Base-by-base conservation (phyloP, 352 stramenopile genomes). In the Pythium folliculosum region DNA sequence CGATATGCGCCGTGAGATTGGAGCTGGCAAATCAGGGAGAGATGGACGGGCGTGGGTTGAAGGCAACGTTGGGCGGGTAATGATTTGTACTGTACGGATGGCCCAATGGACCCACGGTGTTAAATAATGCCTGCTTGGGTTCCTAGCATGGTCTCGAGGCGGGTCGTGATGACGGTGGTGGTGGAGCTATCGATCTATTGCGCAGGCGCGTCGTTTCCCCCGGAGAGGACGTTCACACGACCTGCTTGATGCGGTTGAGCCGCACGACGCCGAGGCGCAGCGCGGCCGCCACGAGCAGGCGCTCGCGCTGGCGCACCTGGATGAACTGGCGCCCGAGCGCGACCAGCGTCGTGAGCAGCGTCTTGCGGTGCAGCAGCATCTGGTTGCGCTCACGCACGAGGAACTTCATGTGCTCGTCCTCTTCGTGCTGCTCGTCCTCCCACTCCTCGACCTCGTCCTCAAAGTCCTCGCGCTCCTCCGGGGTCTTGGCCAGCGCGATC, bases 351-450 rank as follows among this genome's bases (percentile, higher is more conserved):
- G 65, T 59, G 19, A 71, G 43, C 49, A 71, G 58, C 50, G 67
- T 58, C 65, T 71, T 66, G 25, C 65, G 65, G 43, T 67, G 65
- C 12, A 17, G 35, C 27, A 67, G 49, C 50, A 71, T 71, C 51
- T 71, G 25, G 12, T 57, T 52, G 50, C 63, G 58, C 51, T 67
- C 57, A 10, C 50, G 57, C 43, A 49, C 35, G 27, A 71, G 47
- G 52, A 66, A 67, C 57, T 66, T 40, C 57, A 71, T 58, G 65
- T 66, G 57, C 43, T 71, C 58, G 22, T 58, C 43, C 58, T 71
- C 65, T 40, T 71, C 65, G 21, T 51, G 49, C 21, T 51, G 57
- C 44, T 71, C 65, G 22, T 71, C 65, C 45, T 71, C 65, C 58
- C 57, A 67, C 40, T 71, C 65, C 35, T 66, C 57, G 6, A 66